Evolutionary conservation across 2,329 filamentous ascomycete species (phyloP), one percentile per base, ranked within the genome.

Genomic region (Xylaria digitata): DNA sequence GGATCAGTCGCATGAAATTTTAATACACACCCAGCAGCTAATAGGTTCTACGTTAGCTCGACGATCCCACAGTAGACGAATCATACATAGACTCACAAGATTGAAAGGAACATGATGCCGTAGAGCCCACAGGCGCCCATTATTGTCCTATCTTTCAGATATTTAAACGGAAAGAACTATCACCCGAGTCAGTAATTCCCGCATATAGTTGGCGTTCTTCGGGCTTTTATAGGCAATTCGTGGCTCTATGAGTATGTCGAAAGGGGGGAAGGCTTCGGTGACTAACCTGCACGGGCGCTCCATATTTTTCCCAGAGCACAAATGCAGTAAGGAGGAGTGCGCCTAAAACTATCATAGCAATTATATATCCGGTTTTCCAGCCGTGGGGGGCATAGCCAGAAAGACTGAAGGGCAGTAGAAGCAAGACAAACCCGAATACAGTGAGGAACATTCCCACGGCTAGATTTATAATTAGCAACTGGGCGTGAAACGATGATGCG

Each of bases 381-480:
- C 60, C 52, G 21, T 62, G 23, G 7, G 60, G 60, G 2, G 60
- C 60, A 9, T 62, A 62, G 19, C 42, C 17, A 15, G 34, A 40
- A 23, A 62, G 50, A 42, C 50, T 55, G 13, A 62, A 62, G 2
- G 60, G 60, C 32, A 56, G 19, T 3, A 62, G 30, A 2, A 62
- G 60, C 5, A 62, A 42, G 0, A 55, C 43, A 21, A 55, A 82
- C 9, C 84, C 82, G 2, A 80, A 81, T 37, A 84, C 83, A 64
- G 86, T 77, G 40, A 89, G 74, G 19, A 87, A 72, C 62, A 87
- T 79, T 2, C 86, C 86, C 2, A 85, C 75, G 4, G 84, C 77
- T 80, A 54, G 26, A 42, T 26, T 30, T 34, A 19, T 5, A 9
- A 40, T 62, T 62, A 62, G 52, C 19, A 49, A 19, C 19, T 30